These are phyloP conservation scores for Scenedesmus sp. DNA, from an alignment of 163 green algal genomes.

Conservation along the genomic window DNA sequence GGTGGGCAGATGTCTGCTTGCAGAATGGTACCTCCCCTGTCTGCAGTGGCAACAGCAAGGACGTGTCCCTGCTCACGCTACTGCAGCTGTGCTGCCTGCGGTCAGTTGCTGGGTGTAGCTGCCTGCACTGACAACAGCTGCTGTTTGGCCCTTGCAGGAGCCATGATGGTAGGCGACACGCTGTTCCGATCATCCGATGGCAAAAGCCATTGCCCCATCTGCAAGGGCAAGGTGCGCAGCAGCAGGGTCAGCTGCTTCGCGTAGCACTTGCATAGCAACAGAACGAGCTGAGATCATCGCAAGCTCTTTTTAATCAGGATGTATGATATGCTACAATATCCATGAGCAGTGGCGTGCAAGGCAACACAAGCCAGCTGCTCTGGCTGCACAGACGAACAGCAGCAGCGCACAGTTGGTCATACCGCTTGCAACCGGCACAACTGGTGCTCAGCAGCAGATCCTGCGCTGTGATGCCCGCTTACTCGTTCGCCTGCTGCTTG, in stretches of 20 bases:
- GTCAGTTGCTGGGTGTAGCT: neutral
- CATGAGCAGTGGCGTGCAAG: constrained; percentile 38
- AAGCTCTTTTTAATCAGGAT: too few species aligned
- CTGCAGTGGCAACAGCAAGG: neutral
- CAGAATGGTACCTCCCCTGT: too few species aligned
- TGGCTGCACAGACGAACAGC: neutral
- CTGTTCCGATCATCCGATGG: constrained; percentile 60
- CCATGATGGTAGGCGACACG: constrained; percentile 69
- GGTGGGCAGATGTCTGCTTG: too few species aligned
- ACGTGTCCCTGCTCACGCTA: neutral
- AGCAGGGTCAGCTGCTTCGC: constrained; percentile 68
- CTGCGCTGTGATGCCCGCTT: neutral
- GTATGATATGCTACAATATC: too few species aligned
- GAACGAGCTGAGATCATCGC: too few species aligned
- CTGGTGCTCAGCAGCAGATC: neutral
- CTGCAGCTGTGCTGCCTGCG: neutral
- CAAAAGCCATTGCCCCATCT: constrained; percentile 72
- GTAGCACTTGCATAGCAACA: too few species aligned
- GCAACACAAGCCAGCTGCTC: neutral
- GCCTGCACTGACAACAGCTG: neutral
- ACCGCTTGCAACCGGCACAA: neutral
- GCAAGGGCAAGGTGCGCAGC: constrained; percentile 70
- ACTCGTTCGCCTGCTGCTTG: neutral
- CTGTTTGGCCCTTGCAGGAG: constrained; percentile 49
- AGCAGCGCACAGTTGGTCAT: neutral